phyloP scores from a whole-genome alignment of 1,284 basidiomycete species.

The Peniophora sp. region DNA sequence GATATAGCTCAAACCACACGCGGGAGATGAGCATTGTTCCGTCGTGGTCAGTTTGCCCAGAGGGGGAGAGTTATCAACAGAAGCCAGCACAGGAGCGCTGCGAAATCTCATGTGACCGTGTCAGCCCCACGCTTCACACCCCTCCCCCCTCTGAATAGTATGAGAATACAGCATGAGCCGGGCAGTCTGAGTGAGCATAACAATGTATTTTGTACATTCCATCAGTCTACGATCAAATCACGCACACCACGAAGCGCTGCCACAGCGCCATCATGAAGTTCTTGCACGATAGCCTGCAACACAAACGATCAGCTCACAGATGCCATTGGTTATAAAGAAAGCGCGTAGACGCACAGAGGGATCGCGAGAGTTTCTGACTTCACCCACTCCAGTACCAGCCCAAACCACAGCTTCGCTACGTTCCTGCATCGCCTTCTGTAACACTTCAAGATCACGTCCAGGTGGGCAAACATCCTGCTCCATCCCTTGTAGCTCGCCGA shows the following conservation, averaged over 20 bases:
- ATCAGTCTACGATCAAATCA: slow-evolving; percentile 1
- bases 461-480: slow-evolving; percentile 6
- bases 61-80: too few species aligned
- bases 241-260: slow-evolving; percentile 21
- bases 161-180: too few species aligned
- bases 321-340: slow-evolving; percentile 1
- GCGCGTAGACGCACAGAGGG: slow-evolving; percentile 39
- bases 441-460: slow-evolving; percentile 35
- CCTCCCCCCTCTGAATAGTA: too few species aligned
- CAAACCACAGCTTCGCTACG: slow-evolving; percentile 50
- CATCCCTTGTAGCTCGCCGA: slow-evolving; percentile 42
- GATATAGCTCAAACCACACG: too few species aligned
- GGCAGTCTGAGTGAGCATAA: too few species aligned
- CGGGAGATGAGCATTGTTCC: too few species aligned
- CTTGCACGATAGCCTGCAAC: slow-evolving; percentile 38
- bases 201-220: too few species aligned
- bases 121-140: too few species aligned
- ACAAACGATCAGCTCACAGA: not conserved
- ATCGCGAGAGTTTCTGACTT: slow-evolving; percentile 44
- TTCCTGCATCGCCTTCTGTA: slow-evolving; percentile 37
- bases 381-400: slow-evolving; percentile 62
- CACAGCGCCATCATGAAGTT: slow-evolving; percentile 37
- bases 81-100: too few species aligned
- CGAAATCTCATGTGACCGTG: too few species aligned
- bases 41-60: too few species aligned